Percentiles rank a stretch among this genome's conserved stretches.
phyloP scores from a whole-genome alignment of 2,329 filamentous ascomycete species.

The Davidsoniella australis region DNA sequence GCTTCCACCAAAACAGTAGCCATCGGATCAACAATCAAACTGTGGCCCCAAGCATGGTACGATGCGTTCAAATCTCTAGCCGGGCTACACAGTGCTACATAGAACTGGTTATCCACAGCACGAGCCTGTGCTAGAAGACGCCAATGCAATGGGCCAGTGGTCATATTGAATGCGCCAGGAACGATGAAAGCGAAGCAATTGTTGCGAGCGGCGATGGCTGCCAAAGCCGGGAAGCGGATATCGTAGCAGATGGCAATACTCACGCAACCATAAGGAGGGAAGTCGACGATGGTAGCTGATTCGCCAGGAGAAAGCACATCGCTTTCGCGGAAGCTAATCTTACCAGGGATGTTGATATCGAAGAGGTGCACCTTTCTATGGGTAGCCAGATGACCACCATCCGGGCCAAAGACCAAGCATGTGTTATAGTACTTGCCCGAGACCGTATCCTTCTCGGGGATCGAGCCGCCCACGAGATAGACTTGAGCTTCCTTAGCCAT shows the following conservation, averaged over 20 bases:
- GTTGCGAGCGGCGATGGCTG: constrained; percentile 68
- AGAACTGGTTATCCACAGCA: constrained; percentile 86
- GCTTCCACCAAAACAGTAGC: constrained; percentile 66
- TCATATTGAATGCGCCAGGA: constrained; percentile 92
- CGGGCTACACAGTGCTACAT: constrained; percentile 83
- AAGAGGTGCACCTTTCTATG: constrained; percentile 94
- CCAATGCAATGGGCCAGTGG: constrained; percentile 88
- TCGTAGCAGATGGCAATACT: constrained; percentile 94
- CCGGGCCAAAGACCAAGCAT: constrained; percentile 62
- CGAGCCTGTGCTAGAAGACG: constrained; percentile 62
- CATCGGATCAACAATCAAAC: constrained; percentile 73
- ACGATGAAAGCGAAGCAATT: constrained; percentile 83
- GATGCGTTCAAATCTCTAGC: constrained; percentile 59
- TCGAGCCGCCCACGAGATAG: constrained; percentile 81
- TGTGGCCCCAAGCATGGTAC: constrained; percentile 89
- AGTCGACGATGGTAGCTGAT: constrained; percentile 67
- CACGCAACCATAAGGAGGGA: constrained; percentile 77
- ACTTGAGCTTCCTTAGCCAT: constrained; percentile 64
- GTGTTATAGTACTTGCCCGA: constrained; percentile 75
- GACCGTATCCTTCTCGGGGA: constrained; percentile 55
- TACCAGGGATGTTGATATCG: constrained; percentile 92
- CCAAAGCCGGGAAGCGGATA: constrained; percentile 87
- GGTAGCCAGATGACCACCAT: constrained; percentile 63
- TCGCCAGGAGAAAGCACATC: constrained; percentile 78
- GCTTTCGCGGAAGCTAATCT: constrained; percentile 80